Percentiles rank a stretch among this genome's conserved stretches.
phyloP scores from a whole-genome alignment of 2,329 filamentous ascomycete species.

The Xylariaceae sp. region DNA sequence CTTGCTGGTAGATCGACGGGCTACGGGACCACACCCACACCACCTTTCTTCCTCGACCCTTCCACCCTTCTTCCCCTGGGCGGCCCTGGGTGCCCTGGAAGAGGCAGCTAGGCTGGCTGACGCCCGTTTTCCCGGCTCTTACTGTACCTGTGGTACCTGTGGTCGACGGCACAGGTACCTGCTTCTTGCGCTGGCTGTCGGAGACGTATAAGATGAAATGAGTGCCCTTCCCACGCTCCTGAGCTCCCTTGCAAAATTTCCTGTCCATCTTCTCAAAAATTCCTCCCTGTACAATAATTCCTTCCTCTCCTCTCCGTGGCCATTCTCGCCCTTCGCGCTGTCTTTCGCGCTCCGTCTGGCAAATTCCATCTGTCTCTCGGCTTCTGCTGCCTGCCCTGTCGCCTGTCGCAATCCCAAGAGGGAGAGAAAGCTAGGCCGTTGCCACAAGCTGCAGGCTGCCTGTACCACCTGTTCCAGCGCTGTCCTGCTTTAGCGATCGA shows the following conservation, averaged over 20 bases:
- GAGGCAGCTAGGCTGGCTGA: too few species aligned
- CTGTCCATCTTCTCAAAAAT: conserved; percentile 16
- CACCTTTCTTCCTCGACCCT: too few species aligned
- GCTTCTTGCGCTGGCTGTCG: conserved; percentile 7
- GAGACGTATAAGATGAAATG: conserved; percentile 26
- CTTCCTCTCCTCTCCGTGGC: conserved; percentile 5
- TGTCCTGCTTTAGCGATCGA: conserved; percentile 23
- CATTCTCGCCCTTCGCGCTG: conserved; percentile 7
- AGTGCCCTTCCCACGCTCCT: conserved; percentile 19
- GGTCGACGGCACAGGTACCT: too few species aligned
- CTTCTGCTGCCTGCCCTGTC: conserved; percentile 4
- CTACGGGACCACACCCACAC: too few species aligned
- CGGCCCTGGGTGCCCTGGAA: neutral
- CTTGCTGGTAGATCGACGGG: too few species aligned
- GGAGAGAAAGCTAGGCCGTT: conserved; percentile 3
- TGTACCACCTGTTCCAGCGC: conserved; percentile 23
- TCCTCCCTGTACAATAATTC: conserved; percentile 20
- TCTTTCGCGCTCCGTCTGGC: too few species aligned
- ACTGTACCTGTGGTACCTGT: too few species aligned
- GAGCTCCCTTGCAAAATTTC: conserved; percentile 17
- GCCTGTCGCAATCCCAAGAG: conserved; percentile 6
- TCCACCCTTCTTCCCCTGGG: neutral
- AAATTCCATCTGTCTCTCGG: neutral
- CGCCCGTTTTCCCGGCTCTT: too few species aligned
- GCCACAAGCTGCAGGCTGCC: conserved; percentile 10